Evolutionary conservation across 2,329 filamentous ascomycete species (phyloP), one percentile per base, ranked within the genome.

Genomic region (Cadophora sp.): DNA sequence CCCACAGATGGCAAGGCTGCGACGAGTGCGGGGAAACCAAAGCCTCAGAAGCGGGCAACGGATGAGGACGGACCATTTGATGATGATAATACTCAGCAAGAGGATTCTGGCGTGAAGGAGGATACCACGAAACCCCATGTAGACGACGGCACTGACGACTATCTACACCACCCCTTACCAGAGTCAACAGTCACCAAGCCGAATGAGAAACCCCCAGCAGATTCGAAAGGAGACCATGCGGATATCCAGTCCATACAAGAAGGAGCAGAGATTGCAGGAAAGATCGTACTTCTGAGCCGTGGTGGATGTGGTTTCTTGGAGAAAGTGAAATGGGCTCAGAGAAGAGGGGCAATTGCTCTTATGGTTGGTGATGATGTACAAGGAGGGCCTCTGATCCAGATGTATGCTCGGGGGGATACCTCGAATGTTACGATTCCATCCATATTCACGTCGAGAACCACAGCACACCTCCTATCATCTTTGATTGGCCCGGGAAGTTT

Each of bases 351-450:
- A 22, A 86, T 94, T 67, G 96, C 93, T 43, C 83, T 99, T 68
- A 96, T 99, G 71, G 94, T 99, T 3, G 96, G 96, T 30, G 96
- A 99, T 78, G 92, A 97, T 78, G 91, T 92, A 66, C 91, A 92
- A 68, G 95, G 95, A 53, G 94, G 94, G 4, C 91, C 91, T 43
- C 82, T 99, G 68, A 92, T 98, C 60, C 96, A 96, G 73, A 99
- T 99, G 96, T 98, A 97, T 78, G 96, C 96, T n/a, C 89, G 92
- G 75, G 96, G 95, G 45, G 94, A 98, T 76, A 97, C 95, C 3
- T 96, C 94, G 41, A 97, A 97, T 75, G 87, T 98, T 71, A 93
- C 93, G 0, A 97, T 99, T 63, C 94, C 96, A 1, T 93, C 96
- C 0, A 85, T 98, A 11, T 99, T 99, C 79, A 98, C 96, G 0